phyloP scores from a whole-genome alignment of 345 rosid species.

The Punica granatum region DNA sequence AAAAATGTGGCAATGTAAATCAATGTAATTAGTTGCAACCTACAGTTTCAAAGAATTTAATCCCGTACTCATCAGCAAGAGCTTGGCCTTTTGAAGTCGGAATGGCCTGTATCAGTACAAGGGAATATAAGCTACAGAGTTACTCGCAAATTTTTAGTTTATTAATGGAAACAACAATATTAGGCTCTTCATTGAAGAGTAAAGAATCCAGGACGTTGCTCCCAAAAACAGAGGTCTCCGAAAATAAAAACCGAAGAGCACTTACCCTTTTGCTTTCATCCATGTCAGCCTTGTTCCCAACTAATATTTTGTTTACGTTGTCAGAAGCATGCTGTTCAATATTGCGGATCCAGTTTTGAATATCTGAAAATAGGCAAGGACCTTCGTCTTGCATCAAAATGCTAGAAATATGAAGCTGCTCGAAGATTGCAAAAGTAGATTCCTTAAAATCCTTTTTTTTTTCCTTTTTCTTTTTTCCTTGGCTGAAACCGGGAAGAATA shows the following conservation, averaged over 20 bases:
- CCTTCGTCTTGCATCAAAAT: neutral
- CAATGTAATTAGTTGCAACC: constrained; percentile 14
- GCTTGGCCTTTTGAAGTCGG: constrained; percentile 82
- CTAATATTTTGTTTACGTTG: constrained; percentile 85
- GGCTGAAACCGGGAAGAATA: too few species aligned
- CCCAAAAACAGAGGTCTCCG: too few species aligned
- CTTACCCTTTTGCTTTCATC: constrained; percentile 94
- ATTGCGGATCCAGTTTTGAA: constrained; percentile 97
- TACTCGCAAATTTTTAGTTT: too few species aligned
- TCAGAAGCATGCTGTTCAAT: constrained; percentile 98
- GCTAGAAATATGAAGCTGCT: neutral
- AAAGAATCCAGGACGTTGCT: neutral
- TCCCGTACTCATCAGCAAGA: constrained; percentile 76
- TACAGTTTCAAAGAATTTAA: constrained; percentile 76
- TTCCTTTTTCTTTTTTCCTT: too few species aligned
- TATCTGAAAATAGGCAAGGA: constrained; percentile 42
- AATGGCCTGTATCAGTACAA: constrained; percentile 40
- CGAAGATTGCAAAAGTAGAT: neutral
- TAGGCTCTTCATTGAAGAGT: neutral
- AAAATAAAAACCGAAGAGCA: neutral
- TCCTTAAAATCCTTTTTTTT: neutral
- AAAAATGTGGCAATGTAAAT: neutral
- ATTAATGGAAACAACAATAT: neutral
- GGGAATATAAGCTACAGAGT: too few species aligned
- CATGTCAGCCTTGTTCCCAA: constrained; percentile 99